A percentile compares a stretch with the other conserved stretches of the same genome.
These are phyloP conservation scores for Thalassiosira gravida DNA, from an alignment of 352 stramenopile species.

Conservation along the genomic window DNA sequence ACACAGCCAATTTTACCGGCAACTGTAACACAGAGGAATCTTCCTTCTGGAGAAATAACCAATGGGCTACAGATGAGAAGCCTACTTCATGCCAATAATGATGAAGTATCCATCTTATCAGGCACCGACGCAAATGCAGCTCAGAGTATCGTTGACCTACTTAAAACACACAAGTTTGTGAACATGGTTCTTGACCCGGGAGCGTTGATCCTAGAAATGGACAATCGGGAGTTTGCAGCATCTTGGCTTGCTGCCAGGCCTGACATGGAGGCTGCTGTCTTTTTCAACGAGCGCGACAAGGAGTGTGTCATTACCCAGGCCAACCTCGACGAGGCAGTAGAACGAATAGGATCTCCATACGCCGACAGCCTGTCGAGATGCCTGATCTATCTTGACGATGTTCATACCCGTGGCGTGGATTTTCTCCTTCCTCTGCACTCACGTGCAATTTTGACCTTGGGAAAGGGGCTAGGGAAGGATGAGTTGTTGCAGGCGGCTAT, in stretches of 20 bases:
- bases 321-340: neutral
- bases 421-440: constrained; percentile 14
- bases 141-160: neutral
- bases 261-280: constrained; percentile 7
- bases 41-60: neutral
- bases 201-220: constrained; percentile 7
- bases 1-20: neutral
- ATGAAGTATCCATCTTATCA: neutral
- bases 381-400: constrained; percentile 22
- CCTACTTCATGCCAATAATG: constrained; percentile 1
- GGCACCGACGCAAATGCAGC: neutral
- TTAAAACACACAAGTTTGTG: neutral
- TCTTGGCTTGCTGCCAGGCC: neutral
- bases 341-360: constrained; percentile 7
- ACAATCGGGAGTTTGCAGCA: neutral
- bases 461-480: constrained; percentile 2
- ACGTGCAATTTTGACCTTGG: constrained; percentile 10
- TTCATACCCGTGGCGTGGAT: constrained; percentile 11
- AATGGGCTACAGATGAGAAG: constrained; percentile 14
- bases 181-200: constrained; percentile 23
- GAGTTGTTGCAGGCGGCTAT: constrained; percentile 12
- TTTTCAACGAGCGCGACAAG: neutral
- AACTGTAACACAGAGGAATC: constrained; percentile 8
- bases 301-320: constrained; percentile 9
- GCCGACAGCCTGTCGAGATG: constrained; percentile 10